phyloP scores from a whole-genome alignment of 306 rosid genomes.

The Trifolium dubium region DNA sequence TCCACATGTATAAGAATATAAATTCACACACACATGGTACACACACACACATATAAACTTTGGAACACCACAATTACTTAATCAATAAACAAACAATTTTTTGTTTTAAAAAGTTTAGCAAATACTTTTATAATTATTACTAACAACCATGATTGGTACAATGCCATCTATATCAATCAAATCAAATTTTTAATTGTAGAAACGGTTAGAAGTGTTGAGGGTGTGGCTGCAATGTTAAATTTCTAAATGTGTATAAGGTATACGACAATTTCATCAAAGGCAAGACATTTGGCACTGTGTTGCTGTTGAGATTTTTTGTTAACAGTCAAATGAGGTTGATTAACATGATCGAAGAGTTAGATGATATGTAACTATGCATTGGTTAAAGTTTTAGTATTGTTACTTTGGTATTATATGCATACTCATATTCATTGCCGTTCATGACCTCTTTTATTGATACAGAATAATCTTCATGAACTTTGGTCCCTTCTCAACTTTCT shows the following conservation, averaged over 20 bases:
- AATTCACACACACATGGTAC: too few relatives aligned
- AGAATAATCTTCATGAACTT: constrained; percentile 98
- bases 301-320: background rate
- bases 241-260: constrained; percentile 2
- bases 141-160: background rate
- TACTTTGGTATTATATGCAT: constrained; percentile 17
- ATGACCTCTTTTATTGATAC: constrained; percentile 38
- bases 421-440: constrained; percentile 28
- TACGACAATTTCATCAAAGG: background rate
- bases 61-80: background rate
- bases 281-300: constrained; percentile 5
- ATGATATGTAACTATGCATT: constrained; percentile 21
- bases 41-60: too few relatives aligned
- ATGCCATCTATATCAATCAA: constrained; percentile 1
- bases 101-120: too few relatives aligned
- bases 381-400: background rate
- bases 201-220: constrained; percentile 22
- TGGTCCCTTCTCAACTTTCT: constrained; percentile 99
- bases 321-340: constrained; percentile 15
- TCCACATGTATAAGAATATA: too few relatives aligned
- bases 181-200: constrained; percentile 10
- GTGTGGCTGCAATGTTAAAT: constrained; percentile 18
- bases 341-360: background rate
- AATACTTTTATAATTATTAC: too few relatives aligned
- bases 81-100: too few relatives aligned